phyloP scores from a whole-genome alignment of 768 basidiomycete species.

The Paxillus involutus region DNA sequence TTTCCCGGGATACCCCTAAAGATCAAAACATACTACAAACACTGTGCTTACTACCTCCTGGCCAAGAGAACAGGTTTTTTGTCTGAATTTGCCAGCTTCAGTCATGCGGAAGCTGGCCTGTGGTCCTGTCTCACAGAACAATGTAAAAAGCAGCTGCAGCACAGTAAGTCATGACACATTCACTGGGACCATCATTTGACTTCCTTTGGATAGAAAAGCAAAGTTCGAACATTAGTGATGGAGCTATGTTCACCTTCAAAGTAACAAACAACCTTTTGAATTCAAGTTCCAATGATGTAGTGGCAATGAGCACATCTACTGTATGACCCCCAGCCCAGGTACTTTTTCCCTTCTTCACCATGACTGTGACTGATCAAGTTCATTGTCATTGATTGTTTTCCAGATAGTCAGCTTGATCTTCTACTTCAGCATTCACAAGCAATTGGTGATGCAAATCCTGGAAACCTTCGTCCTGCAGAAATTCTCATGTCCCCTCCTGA shows the following conservation, averaged over 20 bases:
- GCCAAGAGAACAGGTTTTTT: not conserved
- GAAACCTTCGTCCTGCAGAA: not conserved
- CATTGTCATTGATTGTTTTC: not conserved
- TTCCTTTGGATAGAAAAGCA: not conserved
- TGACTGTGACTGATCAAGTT: not conserved
- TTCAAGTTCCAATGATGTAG: not conserved
- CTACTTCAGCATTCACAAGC: too few relatives aligned
- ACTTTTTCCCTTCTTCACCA: not conserved
- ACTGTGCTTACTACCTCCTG: not conserved
- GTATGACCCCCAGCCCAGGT: not conserved
- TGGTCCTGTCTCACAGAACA: not conserved
- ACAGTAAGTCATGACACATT: not conserved
- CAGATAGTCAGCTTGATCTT: not conserved
- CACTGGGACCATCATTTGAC: not conserved
- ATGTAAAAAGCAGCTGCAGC: not conserved
- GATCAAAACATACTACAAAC: not conserved
- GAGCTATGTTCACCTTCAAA: not conserved
- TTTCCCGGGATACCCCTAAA: not conserved
- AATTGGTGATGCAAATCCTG: too few relatives aligned
- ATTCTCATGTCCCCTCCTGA: not conserved
- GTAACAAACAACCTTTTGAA: not conserved
- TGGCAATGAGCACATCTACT: not conserved
- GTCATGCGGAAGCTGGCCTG: not conserved
- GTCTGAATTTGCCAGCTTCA: not conserved
- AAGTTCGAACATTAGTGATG: not conserved